Base-by-base conservation (phyloP, 2,329 filamentous ascomycete genomes). In the Hymenoscyphus fraxineus region DNA sequence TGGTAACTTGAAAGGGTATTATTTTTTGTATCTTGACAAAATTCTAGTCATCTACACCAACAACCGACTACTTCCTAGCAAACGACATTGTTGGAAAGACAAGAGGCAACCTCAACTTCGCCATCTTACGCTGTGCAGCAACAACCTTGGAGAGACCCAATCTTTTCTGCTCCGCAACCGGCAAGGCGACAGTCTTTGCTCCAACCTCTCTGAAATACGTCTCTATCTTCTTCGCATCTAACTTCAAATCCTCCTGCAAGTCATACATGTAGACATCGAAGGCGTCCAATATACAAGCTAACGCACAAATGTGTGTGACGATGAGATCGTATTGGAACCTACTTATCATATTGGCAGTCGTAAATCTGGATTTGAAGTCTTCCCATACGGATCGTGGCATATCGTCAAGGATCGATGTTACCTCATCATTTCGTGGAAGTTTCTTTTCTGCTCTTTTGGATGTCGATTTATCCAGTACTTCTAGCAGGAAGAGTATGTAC, bases 131-230 rank as follows among this genome's bases (percentile, higher is more conserved):
- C 63, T 85, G 85, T 22, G 77, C 76, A 3, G 82, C 83, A 72
- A 86, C 82, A 1, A 85, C 84, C 74, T 87, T 88, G 39, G 83
- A 84, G 27, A 57, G 82, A 64, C 84, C 81, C 69, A 81, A 78
- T 75, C 83, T 85, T 38, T 76, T 74, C 59, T 76, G 74, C 63
- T 84, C 81, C 19, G 74, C 75, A 60, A 82, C 82, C 3, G 79
- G 81, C 13, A 81, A 77, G 35, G 75, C 68, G 19, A 65, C 72
- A 40, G 91, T 81, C 70, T 82, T 85, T 38, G 88, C 91, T 27
- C 92, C 92, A 68, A 95, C 87, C 76, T 94, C 91, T 58, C 80
- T 78, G 76, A 91, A 93, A 76, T 92, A 93, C 73, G 87, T 83
- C 61, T 81, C 83, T 72, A 94, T 87, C 73, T 86, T 81, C 77